phyloP scores from a whole-genome alignment of 129 eudicot genomes.

The Glebionis coronaria region DNA sequence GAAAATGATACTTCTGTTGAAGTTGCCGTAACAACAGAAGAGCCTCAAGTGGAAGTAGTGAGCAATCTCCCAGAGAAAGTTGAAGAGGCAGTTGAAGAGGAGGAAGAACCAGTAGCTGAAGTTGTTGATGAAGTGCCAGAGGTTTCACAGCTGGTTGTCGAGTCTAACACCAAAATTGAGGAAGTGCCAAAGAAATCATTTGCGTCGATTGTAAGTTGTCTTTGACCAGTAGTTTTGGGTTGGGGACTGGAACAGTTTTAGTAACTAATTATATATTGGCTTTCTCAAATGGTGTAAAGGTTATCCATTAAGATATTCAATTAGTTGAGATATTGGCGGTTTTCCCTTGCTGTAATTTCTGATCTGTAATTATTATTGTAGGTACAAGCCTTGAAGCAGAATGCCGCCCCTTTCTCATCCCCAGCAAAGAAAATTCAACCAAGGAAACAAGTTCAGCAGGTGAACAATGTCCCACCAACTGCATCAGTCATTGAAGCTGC shows the following conservation, averaged over 20 bases:
- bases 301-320: no score
- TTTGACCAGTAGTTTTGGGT: neutral
- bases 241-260: no score
- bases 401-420: constrained; percentile 48
- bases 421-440: constrained; percentile 49
- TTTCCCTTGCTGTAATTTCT: neutral
- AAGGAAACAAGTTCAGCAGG: constrained; percentile 49
- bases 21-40: constrained; percentile 39
- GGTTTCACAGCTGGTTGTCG: constrained; percentile 46
- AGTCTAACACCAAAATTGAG: constrained; percentile 47
- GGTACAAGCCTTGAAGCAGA: constrained; percentile 78
- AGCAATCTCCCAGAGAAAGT: constrained; percentile 52
- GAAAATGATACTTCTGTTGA: constrained; percentile 54
- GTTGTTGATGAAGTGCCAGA: constrained; percentile 63
- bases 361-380: constrained; percentile 26
- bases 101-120: constrained; percentile 62
- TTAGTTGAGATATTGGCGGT: no score
- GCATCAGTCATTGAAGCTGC: constrained; percentile 35
- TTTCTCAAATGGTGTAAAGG: no score
- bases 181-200: constrained; percentile 85
- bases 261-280: no score
- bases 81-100: constrained; percentile 42
- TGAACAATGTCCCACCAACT: constrained; percentile 33
- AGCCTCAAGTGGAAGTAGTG: constrained; percentile 48
- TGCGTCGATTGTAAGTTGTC: constrained; percentile 85